Percentiles rank a stretch among this genome's conserved stretches.
Evolutionary conservation across 2,329 filamentous ascomycete genomes (phyloP).

Genomic region (Talaromyces sp.): DNA sequence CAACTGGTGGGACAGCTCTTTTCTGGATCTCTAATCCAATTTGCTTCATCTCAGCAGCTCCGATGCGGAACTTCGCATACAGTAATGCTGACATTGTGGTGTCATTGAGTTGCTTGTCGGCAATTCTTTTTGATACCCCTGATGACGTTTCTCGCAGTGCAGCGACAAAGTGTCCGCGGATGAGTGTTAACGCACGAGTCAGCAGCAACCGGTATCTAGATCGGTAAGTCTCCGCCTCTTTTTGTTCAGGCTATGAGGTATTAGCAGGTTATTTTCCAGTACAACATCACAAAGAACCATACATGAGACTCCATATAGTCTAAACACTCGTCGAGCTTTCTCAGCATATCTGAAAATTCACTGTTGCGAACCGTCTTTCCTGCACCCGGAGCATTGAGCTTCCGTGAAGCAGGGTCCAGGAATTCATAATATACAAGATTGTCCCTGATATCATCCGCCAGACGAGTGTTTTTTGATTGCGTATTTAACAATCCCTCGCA

Average conservation of each 20-base stretch:
- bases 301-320: conserved; percentile 88
- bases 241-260: conserved; percentile 65
- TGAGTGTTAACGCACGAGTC: conserved; percentile 63
- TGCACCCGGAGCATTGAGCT: conserved; percentile 88
- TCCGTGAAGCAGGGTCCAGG: conserved; percentile 81
- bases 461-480: conserved; percentile 70
- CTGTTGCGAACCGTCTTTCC: conserved; percentile 78
- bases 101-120: conserved; percentile 66
- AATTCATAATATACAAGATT: conserved; percentile 95
- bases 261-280: not conserved
- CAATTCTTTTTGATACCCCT: conserved; percentile 61
- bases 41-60: conserved; percentile 62
- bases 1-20: conserved; percentile 58
- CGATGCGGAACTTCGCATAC: conserved; percentile 68
- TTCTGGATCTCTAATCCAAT: conserved; percentile 67
- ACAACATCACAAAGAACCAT: conserved; percentile 32
- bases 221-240: conserved; percentile 81
- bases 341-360: conserved; percentile 83
- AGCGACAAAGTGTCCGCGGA: conserved; percentile 64
- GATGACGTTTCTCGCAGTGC: conserved; percentile 61
- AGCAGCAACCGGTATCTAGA: conserved; percentile 83
- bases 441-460: conserved; percentile 80
- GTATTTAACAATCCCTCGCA: conserved; percentile 84
- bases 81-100: conserved; percentile 68
- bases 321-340: conserved; percentile 83